A percentile compares a stretch with the other conserved stretches of the same genome.
These are phyloP conservation scores for Rhododendron kiyosumense DNA, from an alignment of 148 eudicot genomes.

Conservation along the genomic window DNA sequence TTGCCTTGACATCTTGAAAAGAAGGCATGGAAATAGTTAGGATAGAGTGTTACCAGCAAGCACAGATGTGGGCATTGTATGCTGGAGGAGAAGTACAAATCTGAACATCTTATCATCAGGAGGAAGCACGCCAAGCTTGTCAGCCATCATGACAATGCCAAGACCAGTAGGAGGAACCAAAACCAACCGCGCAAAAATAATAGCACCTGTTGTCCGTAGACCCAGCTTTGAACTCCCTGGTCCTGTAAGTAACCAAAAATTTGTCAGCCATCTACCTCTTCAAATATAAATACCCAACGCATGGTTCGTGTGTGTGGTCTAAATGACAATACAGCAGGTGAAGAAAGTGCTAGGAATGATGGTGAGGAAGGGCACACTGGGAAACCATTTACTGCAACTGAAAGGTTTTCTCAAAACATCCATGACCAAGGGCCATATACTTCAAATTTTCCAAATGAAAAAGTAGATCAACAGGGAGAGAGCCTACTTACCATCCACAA, in stretches of 20 bases:
- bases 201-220: constrained; percentile 75
- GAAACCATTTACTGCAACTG: constrained; percentile 1
- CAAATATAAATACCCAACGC: neutral
- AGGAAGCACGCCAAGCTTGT: constrained; percentile 85
- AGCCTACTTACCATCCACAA: constrained; percentile 71
- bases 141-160: constrained; percentile 86
- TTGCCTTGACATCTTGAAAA: neutral
- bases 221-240: constrained; percentile 98
- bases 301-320: neutral
- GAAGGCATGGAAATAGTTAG: neutral
- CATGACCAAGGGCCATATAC: neutral
- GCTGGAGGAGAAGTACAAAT: constrained; percentile 91
- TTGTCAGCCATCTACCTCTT: neutral
- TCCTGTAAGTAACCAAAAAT: constrained; percentile 41
- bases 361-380: neutral
- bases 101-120: constrained; percentile 93
- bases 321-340: neutral
- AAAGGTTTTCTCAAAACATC: neutral
- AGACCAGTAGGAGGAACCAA: constrained; percentile 91
- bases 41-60: constrained; percentile 60
- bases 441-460: neutral
- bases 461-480: constrained; percentile 4
- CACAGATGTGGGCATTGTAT: constrained; percentile 97
- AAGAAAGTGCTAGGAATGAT: neutral
- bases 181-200: constrained; percentile 63